Conservation (phyloP, 345 rosid genomes). For the Diplotaxis tenuifolia region DNA sequence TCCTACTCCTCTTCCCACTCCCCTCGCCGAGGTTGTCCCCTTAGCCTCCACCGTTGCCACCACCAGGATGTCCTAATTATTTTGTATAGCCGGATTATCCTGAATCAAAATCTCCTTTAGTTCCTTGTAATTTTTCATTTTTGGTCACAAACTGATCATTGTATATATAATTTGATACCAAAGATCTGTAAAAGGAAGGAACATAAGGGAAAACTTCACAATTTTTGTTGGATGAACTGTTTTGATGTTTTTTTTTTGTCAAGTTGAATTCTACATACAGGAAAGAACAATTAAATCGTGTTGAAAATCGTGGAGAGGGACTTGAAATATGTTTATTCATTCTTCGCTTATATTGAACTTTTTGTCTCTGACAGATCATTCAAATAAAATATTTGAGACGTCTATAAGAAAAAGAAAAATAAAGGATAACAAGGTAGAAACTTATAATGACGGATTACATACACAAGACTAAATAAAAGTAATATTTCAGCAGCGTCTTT, state of each 20-base stretch:
- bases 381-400: not conserved
- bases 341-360: conserved; percentile 4
- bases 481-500: not conserved
- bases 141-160: conserved; percentile 11
- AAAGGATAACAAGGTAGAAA: not conserved
- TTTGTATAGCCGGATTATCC: too few species aligned
- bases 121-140: not conserved
- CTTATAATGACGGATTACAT: not conserved
- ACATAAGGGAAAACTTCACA: not conserved
- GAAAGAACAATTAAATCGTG: not conserved
- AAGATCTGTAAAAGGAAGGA: not conserved
- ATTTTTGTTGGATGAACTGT: conserved; percentile 15
- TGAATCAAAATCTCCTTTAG: not conserved
- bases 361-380: not conserved
- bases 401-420: not conserved
- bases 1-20: conserved; percentile 74
- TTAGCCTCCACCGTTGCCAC: conserved; percentile 44
- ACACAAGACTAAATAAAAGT: not conserved
- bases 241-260: conserved; percentile 1
- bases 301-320: conserved; percentile 14
- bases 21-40: conserved; percentile 80
- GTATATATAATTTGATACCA: conserved; percentile 8
- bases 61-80: conserved; percentile 43
- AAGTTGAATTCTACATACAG: not conserved
- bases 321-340: conserved; percentile 16